Conservation (phyloP, 169 alveolate genomes). For the Eimeria mitis region DNA sequence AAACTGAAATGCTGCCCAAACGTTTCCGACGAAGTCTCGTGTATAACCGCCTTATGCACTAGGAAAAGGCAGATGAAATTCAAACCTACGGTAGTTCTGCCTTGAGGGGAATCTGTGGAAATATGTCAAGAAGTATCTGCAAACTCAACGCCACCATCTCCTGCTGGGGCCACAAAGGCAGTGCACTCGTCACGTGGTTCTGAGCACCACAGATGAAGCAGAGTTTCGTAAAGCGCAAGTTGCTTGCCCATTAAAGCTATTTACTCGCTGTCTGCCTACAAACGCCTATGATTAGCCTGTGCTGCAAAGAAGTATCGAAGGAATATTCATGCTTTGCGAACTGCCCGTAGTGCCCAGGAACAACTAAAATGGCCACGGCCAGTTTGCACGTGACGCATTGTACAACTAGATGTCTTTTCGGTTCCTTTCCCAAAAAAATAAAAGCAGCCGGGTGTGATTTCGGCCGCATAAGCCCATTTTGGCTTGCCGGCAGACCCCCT, state of each 20-base stretch:
- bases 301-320: background rate
- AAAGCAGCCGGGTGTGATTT: slow-evolving; percentile 1
- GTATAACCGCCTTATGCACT: background rate
- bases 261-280: background rate
- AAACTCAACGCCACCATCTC: no score
- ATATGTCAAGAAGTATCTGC: no score
- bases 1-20: background rate
- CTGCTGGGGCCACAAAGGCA: no score
- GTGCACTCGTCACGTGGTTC: no score
- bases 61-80: background rate
- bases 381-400: background rate
- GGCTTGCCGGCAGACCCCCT: background rate
- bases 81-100: background rate
- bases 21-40: background rate
- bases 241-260: background rate
- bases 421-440: background rate
- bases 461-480: slow-evolving; percentile 7
- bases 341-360: background rate
- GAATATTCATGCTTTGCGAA: background rate
- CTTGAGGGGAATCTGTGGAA: background rate
- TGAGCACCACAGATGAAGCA: background rate
- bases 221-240: background rate
- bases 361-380: background rate
- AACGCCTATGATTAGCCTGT: background rate
- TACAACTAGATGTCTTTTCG: background rate